Evolutionary conservation across 441 rosid genomes (phyloP).

Genomic region (Euphorbia schlechtendalii): DNA sequence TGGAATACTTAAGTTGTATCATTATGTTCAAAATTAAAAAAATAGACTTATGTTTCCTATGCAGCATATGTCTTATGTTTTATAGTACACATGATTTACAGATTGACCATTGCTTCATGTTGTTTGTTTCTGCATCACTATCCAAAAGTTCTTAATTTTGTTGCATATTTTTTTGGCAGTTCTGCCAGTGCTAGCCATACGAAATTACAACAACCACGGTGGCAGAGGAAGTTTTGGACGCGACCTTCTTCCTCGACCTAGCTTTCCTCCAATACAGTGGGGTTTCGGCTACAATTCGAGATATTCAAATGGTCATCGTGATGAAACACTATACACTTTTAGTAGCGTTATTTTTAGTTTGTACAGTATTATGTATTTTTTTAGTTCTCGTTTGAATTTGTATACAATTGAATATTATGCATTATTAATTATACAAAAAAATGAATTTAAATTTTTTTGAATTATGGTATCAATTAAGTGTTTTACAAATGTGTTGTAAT

Average conservation of each 20-base stretch:
- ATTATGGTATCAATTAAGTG: no score
- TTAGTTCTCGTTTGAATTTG: no score
- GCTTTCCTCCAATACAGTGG: no score
- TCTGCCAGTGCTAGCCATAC: slow-evolving; percentile 55
- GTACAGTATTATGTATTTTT: no score
- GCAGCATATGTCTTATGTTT: background rate
- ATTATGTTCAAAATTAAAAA: no score
- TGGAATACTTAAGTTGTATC: background rate
- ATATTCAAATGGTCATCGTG: slow-evolving; percentile 66
- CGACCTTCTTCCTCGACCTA: slow-evolving; percentile 86
- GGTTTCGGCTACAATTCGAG: no score
- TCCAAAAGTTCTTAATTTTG: background rate
- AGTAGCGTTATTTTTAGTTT: no score
- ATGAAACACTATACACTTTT: slow-evolving; percentile 84
- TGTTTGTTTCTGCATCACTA: background rate
- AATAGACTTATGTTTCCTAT: background rate
- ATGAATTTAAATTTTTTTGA: no score
- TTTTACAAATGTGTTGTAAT: no score
- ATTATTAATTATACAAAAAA: no score
- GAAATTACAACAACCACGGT: slow-evolving; percentile 44
- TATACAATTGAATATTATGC: no score
- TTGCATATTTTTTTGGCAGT: slow-evolving; percentile 38
- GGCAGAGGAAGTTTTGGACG: slow-evolving; percentile 61
- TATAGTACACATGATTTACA: background rate
- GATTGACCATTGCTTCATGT: background rate